A percentile compares a stretch with the other conserved stretches of the same genome.
Evolutionary conservation across 257 asterid species (phyloP).

Genomic region (Solanum tarapatanum): DNA sequence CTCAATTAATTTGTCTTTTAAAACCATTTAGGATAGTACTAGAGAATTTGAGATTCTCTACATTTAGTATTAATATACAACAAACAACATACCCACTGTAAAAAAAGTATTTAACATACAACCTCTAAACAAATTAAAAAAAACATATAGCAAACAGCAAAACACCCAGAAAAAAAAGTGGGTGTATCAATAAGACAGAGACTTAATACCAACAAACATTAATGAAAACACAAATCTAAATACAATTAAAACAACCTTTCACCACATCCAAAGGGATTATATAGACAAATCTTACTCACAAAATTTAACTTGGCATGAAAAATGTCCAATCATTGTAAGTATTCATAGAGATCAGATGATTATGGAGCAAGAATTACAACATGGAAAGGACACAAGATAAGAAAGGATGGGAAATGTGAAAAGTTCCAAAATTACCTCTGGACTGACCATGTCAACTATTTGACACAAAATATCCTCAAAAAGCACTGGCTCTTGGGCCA

Average conservation of each 20-base stretch:
- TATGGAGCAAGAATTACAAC: not conserved
- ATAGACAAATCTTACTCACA: not conserved
- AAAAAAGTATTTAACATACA: not conserved
- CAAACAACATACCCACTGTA: not conserved
- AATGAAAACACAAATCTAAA: not conserved
- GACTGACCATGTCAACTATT: constrained; percentile 91
- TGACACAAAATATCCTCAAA: constrained; percentile 98
- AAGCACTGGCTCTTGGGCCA: constrained; percentile 99
- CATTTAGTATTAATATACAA: not conserved
- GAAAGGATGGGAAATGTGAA: not conserved
- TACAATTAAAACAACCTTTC: not conserved
- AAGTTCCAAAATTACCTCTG: constrained; percentile 51
- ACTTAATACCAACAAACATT: not conserved
- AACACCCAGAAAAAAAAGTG: not conserved
- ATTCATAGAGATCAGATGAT: not conserved
- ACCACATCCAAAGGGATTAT: not conserved
- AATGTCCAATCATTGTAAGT: not conserved
- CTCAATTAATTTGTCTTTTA: not conserved
- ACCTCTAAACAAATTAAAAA: not conserved
- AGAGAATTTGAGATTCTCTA: not conserved
- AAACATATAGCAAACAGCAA: not conserved
- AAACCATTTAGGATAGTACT: not conserved
- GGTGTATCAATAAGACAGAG: not conserved
- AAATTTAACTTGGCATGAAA: not conserved
- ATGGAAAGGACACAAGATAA: not conserved